phyloP scores from a whole-genome alignment of 2,329 filamentous ascomycete genomes.

The Cercospora brassicicola region DNA sequence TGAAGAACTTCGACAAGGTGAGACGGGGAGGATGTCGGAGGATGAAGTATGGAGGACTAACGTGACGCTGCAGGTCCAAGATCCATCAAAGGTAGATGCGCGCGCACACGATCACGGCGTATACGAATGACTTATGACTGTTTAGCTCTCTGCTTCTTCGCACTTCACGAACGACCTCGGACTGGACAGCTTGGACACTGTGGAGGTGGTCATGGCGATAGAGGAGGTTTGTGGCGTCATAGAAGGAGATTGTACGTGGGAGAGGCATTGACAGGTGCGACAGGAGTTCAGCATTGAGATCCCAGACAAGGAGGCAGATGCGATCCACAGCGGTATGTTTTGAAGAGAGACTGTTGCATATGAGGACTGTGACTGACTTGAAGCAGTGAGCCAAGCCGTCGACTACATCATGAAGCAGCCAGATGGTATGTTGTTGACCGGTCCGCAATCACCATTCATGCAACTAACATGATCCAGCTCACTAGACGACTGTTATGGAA shows the following conservation, averaged over 20 bases:
- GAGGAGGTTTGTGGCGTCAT: conserved; percentile 69
- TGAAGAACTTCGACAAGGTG: conserved; percentile 98
- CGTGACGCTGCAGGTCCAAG: conserved; percentile 56
- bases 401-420: conserved; percentile 92
- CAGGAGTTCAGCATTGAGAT: conserved; percentile 91
- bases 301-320: conserved; percentile 93
- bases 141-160: conserved; percentile 74
- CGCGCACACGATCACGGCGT: neutral
- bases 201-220: conserved; percentile 99
- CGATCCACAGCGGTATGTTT: conserved; percentile 83
- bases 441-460: too few relatives aligned
- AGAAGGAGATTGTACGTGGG: conserved; percentile 53
- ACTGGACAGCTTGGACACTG: conserved; percentile 94
- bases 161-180: conserved; percentile 98
- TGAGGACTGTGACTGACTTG: conserved; percentile 36
- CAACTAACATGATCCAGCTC: conserved; percentile 32
- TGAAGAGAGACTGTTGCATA: neutral
- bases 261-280: conserved; percentile 30
- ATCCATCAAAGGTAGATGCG: conserved; percentile 56
- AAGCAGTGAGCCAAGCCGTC: conserved; percentile 84
- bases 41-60: conserved; percentile 19
- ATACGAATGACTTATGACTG: neutral
- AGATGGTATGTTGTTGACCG: conserved; percentile 64
- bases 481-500: conserved; percentile 27
- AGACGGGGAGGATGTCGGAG: conserved; percentile 6